Evolutionary conservation across 306 rosid species (phyloP).

Genomic region (Rosa chinensis): DNA sequence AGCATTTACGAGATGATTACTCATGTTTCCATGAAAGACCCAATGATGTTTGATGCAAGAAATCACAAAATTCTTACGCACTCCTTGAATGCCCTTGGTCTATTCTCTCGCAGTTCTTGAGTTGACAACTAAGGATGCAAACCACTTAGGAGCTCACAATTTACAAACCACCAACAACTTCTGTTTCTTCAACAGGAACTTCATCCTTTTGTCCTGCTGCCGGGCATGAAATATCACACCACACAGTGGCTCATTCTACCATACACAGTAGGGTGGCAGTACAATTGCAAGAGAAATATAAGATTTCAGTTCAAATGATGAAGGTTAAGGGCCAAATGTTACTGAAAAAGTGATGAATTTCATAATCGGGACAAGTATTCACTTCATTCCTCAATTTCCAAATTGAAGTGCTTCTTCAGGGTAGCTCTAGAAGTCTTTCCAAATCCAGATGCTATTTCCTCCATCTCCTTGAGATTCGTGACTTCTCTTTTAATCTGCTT

Average conservation of each 20-base stretch:
- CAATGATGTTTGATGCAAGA: not conserved
- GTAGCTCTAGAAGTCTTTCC: constrained; percentile 47
- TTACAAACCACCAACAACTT: not conserved
- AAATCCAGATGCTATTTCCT: constrained; percentile 58
- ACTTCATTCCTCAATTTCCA: constrained; percentile 39
- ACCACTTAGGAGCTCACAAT: not conserved
- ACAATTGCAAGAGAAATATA: not conserved
- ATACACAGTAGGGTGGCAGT: not conserved
- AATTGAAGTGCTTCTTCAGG: constrained; percentile 52
- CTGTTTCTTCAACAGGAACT: not conserved
- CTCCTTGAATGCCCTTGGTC: not conserved
- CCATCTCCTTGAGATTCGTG: constrained; percentile 54
- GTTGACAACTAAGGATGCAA: not conserved
- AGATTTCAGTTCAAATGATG: not conserved
- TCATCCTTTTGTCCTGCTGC: constrained; percentile 1
- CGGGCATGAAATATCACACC: not conserved
- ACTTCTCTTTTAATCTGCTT: constrained; percentile 56
- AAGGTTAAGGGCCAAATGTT: not conserved
- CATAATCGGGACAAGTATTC: not conserved
- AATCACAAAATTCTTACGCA: not conserved
- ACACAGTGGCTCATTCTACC: not conserved
- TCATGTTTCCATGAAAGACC: not conserved
- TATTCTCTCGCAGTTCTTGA: not conserved
- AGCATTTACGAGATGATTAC: not conserved
- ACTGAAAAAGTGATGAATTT: not conserved